Percentiles rank a stretch among this genome's conserved stretches.
phyloP scores from a whole-genome alignment of 169 alveolate species.

The Plasmodium ovale region DNA sequence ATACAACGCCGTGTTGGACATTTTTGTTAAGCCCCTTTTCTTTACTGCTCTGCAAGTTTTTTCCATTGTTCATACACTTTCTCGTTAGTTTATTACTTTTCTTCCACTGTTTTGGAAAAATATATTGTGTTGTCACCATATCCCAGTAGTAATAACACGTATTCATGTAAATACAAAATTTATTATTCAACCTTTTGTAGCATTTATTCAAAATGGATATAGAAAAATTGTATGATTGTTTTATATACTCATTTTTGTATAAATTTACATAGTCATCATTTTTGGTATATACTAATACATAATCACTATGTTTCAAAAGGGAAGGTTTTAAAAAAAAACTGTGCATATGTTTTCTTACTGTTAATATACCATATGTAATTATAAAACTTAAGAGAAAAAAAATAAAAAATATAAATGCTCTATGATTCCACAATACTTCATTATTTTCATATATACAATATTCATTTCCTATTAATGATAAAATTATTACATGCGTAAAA shows the following conservation, averaged over 20 bases:
- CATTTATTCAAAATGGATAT: too few species aligned
- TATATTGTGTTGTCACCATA: too few species aligned
- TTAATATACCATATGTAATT: conserved; percentile 60
- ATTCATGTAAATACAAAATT: too few species aligned
- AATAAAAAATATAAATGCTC: conserved; percentile 78
- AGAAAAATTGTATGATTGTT: too few species aligned
- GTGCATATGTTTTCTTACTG: conserved; percentile 52
- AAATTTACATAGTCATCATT: conserved; percentile 37
- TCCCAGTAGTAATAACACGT: too few species aligned
- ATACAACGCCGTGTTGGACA: too few species aligned
- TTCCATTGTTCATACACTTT: too few species aligned
- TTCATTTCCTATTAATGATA: conserved; percentile 81
- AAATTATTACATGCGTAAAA: conserved; percentile 78
- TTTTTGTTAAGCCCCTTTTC: too few species aligned
- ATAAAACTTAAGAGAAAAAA: conserved; percentile 48
- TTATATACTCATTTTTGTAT: neutral
- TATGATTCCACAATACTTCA: conserved; percentile 81
- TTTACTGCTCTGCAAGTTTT: too few species aligned
- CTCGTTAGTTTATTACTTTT: too few species aligned
- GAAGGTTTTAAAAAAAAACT: conserved; percentile 60
- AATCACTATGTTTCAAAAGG: conserved; percentile 58
- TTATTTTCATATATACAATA: conserved; percentile 81
- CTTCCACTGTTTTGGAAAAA: too few species aligned
- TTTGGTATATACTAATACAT: conserved; percentile 44
- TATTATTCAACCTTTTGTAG: too few species aligned